phyloP scores from a whole-genome alignment of 768 basidiomycete genomes.

The Phylloporus arenicola region DNA sequence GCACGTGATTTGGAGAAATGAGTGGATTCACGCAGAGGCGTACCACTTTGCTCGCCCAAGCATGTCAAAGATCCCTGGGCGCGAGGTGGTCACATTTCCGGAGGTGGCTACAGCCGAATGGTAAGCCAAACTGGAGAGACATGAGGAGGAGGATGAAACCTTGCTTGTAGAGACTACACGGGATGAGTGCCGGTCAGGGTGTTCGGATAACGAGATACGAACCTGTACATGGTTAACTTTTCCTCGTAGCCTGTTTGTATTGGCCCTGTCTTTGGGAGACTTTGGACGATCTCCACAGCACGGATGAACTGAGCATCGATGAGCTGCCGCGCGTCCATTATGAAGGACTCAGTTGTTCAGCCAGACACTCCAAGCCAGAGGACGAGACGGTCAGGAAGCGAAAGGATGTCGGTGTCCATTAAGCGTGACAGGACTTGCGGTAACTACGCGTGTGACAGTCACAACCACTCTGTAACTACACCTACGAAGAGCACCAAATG shows the following conservation, averaged over 20 bases:
- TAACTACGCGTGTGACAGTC: slow-evolving; percentile 6
- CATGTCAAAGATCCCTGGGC: slow-evolving; percentile 89
- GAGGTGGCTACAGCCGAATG: slow-evolving; percentile 60
- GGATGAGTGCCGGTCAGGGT: slow-evolving; percentile 5
- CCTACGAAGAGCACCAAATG: not conserved
- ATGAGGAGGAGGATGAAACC: slow-evolving; percentile 39
- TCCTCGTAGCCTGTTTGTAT: slow-evolving; percentile 96
- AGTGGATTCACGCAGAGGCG: slow-evolving; percentile 11
- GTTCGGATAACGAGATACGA: slow-evolving; percentile 13
- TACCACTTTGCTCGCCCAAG: slow-evolving; percentile 92
- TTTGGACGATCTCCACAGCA: slow-evolving; percentile 90
- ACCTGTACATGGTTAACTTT: slow-evolving; percentile 92
- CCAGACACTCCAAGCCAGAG: not conserved
- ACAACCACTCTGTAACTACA: not conserved
- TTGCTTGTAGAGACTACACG: slow-evolving; percentile 84
- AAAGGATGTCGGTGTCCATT: not conserved
- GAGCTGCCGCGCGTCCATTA: slow-evolving; percentile 59
- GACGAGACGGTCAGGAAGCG: not conserved
- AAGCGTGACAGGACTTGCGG: slow-evolving; percentile 12
- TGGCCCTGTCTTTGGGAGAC: slow-evolving; percentile 88
- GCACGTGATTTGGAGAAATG: slow-evolving; percentile 17
- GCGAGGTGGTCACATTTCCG: slow-evolving; percentile 73
- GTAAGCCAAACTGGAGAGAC: not conserved
- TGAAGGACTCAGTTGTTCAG: not conserved
- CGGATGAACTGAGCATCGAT: slow-evolving; percentile 87